These are phyloP conservation scores for Kodamaea plutei DNA, from an alignment of 1,139 yeast genomes.

Conservation along the genomic window DNA sequence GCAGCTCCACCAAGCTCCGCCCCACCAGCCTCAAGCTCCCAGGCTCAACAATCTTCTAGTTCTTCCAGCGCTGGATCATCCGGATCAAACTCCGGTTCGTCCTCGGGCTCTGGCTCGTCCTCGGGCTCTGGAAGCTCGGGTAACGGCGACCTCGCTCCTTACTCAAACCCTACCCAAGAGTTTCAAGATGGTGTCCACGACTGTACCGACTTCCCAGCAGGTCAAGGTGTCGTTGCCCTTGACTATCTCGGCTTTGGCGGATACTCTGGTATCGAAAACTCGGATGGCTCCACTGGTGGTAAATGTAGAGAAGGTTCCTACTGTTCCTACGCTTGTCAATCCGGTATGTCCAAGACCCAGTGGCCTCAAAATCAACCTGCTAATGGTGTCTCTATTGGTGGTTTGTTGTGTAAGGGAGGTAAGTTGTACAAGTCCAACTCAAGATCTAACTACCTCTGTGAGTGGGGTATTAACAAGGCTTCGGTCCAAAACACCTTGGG, in stretches of 20 bases:
- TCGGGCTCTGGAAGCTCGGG: constrained; percentile 16
- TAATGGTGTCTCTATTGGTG: constrained; percentile 88
- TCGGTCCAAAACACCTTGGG: constrained; percentile 60
- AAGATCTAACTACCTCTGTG: constrained; percentile 63
- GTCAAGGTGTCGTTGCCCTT: constrained; percentile 83
- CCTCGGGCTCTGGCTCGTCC: constrained; percentile 18
- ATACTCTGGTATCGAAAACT: constrained; percentile 76
- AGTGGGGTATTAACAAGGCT: constrained; percentile 75
- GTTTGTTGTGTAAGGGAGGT: constrained; percentile 76
- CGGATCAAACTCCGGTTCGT: constrained; percentile 4
- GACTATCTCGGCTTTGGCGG: constrained; percentile 85
- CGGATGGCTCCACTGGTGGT: constrained; percentile 60
- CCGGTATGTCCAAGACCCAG: constrained; percentile 97
- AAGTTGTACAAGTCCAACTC: constrained; percentile 75
- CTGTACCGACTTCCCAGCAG: constrained; percentile 81
- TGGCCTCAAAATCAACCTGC: constrained; percentile 88
- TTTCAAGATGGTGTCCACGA: constrained; percentile 79
- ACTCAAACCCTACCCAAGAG: constrained; percentile 46
- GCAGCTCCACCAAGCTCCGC: constrained; percentile 1
- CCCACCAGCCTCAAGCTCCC: background rate
- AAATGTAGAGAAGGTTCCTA: constrained; percentile 79
- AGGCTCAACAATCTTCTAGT: constrained; percentile 8
- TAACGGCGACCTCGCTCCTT: constrained; percentile 38
- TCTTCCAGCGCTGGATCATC: constrained; percentile 11
- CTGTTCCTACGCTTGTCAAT: constrained; percentile 95